Conservation (phyloP, 768 basidiomycete species). For the Suillus subaureus region DNA sequence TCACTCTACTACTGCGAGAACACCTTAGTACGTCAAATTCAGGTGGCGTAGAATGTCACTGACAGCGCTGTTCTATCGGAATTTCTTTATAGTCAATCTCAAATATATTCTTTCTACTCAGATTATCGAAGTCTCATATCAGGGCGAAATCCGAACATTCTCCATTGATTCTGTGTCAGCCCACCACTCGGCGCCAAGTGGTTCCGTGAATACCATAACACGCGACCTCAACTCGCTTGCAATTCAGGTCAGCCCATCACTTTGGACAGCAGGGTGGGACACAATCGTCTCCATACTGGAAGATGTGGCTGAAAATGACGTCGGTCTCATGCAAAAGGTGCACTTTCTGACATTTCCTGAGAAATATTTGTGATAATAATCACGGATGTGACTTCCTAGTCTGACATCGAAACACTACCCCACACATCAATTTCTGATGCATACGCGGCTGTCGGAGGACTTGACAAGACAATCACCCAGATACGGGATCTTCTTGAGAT, state of each 20-base stretch:
- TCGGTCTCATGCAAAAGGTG: slow-evolving; percentile 37
- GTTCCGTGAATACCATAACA: slow-evolving; percentile 37
- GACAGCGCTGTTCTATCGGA: slow-evolving; percentile 11
- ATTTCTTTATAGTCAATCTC: slow-evolving; percentile 58
- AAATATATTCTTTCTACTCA: slow-evolving; percentile 68
- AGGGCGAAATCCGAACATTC: slow-evolving; percentile 61
- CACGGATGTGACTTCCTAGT: slow-evolving; percentile 32
- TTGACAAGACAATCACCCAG: slow-evolving; percentile 83
- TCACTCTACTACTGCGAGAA: slow-evolving; percentile 66
- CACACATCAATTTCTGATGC: slow-evolving; percentile 50
- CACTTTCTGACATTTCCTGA: slow-evolving; percentile 15
- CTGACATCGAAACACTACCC: slow-evolving; percentile 50
- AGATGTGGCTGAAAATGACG: slow-evolving; percentile 28
- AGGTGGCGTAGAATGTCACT: not conserved
- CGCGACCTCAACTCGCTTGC: slow-evolving; percentile 47
- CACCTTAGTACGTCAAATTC: slow-evolving; percentile 52
- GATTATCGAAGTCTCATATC: slow-evolving; percentile 62
- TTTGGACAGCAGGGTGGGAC: slow-evolving; percentile 76
- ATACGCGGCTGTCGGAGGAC: slow-evolving; percentile 87
- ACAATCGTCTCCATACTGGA: slow-evolving; percentile 50
- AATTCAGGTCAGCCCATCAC: slow-evolving; percentile 38
- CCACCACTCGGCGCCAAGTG: slow-evolving; percentile 19
- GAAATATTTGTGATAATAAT: slow-evolving; percentile 15
- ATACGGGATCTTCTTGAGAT: slow-evolving; percentile 87
- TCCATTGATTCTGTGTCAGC: slow-evolving; percentile 49